Conservation (phyloP, 2,329 filamentous ascomycete genomes). For the Colletotrichum truncatum region DNA sequence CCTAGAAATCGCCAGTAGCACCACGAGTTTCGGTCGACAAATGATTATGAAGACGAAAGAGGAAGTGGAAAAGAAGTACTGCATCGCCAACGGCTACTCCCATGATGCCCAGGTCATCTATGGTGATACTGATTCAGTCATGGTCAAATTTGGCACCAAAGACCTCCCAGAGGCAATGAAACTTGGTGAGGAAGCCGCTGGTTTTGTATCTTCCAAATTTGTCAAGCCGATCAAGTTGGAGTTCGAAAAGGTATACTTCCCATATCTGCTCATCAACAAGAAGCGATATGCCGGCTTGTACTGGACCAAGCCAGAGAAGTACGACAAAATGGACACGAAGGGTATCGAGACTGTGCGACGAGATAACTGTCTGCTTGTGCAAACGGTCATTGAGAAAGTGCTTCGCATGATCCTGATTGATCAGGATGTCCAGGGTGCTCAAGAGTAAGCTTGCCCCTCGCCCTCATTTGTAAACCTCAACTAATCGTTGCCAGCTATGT, state of each 20-base stretch:
- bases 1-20: conserved; percentile 94
- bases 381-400: conserved; percentile 97
- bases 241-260: conserved; percentile 99
- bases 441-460: conserved; percentile 78
- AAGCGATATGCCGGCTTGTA: conserved; percentile 98
- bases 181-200: conserved; percentile 90
- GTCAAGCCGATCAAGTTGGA: conserved; percentile 97
- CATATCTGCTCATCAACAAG: conserved; percentile 99
- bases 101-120: conserved; percentile 98
- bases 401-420: conserved; percentile 96
- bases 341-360: conserved; percentile 97
- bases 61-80: conserved; percentile 92
- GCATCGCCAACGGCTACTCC: conserved; percentile 90
- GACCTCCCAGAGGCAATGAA: conserved; percentile 92
- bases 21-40: conserved; percentile 94
- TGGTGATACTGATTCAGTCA: conserved; percentile 98
- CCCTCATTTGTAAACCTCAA: conserved; percentile 20
- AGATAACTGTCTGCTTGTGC: conserved; percentile 95
- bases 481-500: conserved; percentile 74
- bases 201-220: conserved; percentile 91
- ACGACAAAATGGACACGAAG: conserved; percentile 99
- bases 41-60: conserved; percentile 99
- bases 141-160: conserved; percentile 96
- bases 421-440: conserved; percentile 86
- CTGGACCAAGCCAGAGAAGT: conserved; percentile 94